Evolutionary conservation across 306 rosid genomes (phyloP), one percentile per base, ranked within the genome.

Genomic region (Sindora glabra): DNA sequence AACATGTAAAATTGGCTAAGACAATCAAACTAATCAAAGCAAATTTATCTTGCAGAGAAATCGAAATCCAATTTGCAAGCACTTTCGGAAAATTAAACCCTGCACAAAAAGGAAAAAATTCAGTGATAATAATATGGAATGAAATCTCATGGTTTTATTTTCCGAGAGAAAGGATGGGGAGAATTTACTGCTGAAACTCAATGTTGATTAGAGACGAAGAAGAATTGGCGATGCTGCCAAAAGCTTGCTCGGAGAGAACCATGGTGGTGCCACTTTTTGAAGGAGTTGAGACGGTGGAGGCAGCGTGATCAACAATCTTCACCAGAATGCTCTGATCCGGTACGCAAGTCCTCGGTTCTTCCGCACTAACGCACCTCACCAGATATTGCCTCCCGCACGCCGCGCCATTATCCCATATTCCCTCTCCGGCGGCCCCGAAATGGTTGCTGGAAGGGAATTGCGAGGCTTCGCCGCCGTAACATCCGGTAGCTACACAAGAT

Each of bases 391-490:
- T 86, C 22, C 96, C 96, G 47, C 96, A 89, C 0, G 95, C 78
- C 0, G 96, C 96, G 13, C 96, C 96, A 40, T 89, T 89, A 51
- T 89, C 95, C 96, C 96, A 89, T 45, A 89, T 81, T 54, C 87
- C 95, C 8, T 89, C 95, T 21, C 86, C 91, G 0, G 90, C 91
- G 37, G 80, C 86, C 49, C 70, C 96, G 11, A 89, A 86, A 57
- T 85, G 48, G 45, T 86, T 85, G 59, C 83, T 85, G 3, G 96
- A 56, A 19, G 96, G 96, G 16, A 85, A 83, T 64, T 79, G 74
- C 23, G 75, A 30, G 1, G 81, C 74, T 2, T 86, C 89, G 44
- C 62, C 51, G 2, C 86, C 95, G 45, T 76, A 89, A 46, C 96
- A 89, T 10, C 3, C 48, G 27, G 96, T 78, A 6, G 96, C 96